A percentile compares a stretch with the other conserved stretches of the same genome.
These are phyloP conservation scores for Agaricales sp. DNA, from an alignment of 1,284 basidiomycete species.

Conservation along the genomic window DNA sequence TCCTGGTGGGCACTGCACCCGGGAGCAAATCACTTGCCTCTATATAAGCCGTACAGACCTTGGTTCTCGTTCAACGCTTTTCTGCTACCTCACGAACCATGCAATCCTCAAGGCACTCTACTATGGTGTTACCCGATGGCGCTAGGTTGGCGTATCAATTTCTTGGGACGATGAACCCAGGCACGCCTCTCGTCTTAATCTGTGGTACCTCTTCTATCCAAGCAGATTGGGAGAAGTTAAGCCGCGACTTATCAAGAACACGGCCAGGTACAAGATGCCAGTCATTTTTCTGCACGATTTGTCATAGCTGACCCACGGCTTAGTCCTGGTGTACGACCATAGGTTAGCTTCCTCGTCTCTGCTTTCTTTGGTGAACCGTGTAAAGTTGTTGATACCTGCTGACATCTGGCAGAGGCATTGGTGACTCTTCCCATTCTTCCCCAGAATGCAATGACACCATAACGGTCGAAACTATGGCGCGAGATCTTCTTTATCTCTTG, in stretches of 20 bases:
- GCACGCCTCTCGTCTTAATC: constrained; percentile 23
- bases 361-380: neutral
- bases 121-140: constrained; percentile 19
- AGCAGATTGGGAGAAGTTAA: constrained; percentile 22
- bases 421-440: neutral
- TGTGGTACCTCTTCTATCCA: constrained; percentile 22
- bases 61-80: too few species aligned
- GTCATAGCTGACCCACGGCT: too few species aligned
- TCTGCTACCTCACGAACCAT: too few species aligned
- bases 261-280: constrained; percentile 26
- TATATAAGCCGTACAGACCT: too few species aligned
- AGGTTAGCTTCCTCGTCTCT: constrained; percentile 6
- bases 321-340: constrained; percentile 22
- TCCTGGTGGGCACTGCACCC: too few species aligned
- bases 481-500: neutral
- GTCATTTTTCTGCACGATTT: too few species aligned
- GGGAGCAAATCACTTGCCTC: too few species aligned
- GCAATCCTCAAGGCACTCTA: constrained; percentile 12
- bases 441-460: neutral
- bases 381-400: neutral
- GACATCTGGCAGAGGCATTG: neutral
- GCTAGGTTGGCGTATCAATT: constrained; percentile 23
- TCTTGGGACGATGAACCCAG: constrained; percentile 18
- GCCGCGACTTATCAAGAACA: constrained; percentile 16
- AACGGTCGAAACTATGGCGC: neutral